Evolutionary conservation across 2,329 filamentous ascomycete genomes (phyloP).

Genomic region (Chrysoporthe cubensis): DNA sequence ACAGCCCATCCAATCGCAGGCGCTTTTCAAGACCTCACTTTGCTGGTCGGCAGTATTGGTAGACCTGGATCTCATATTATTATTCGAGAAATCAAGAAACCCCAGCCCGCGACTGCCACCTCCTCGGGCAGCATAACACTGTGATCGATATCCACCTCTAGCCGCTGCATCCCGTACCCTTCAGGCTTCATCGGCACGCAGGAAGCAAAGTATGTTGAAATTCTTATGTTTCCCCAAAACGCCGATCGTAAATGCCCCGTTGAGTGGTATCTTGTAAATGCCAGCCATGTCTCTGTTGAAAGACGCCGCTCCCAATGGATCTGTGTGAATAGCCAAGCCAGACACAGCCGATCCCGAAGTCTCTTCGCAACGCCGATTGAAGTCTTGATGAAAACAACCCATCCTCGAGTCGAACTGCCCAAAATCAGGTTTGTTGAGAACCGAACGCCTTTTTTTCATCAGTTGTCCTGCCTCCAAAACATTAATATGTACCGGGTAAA

Average conservation of each 20-base stretch:
- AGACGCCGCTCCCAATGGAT: constrained; percentile 35
- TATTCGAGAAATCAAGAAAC: background rate
- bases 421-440: constrained; percentile 43
- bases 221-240: constrained; percentile 42
- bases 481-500: constrained; percentile 14
- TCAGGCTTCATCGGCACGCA: constrained; percentile 15
- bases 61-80: background rate
- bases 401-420: constrained; percentile 33
- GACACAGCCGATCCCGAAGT: background rate
- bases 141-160: background rate
- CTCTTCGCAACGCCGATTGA: constrained; percentile 10
- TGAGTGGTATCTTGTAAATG: constrained; percentile 39
- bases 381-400: background rate
- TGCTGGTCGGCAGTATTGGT: background rate
- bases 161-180: constrained; percentile 17
- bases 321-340: constrained; percentile 10
- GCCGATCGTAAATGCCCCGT: constrained; percentile 39
- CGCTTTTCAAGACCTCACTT: background rate
- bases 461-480: constrained; percentile 23
- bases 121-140: background rate
- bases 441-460: constrained; percentile 39
- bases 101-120: background rate
- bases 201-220: constrained; percentile 43
- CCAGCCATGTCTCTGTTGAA: constrained; percentile 41
- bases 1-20: background rate